Evolutionary conservation across 495 filamentous ascomycete species (phyloP).

Genomic region (Achaetomiella virescens): DNA sequence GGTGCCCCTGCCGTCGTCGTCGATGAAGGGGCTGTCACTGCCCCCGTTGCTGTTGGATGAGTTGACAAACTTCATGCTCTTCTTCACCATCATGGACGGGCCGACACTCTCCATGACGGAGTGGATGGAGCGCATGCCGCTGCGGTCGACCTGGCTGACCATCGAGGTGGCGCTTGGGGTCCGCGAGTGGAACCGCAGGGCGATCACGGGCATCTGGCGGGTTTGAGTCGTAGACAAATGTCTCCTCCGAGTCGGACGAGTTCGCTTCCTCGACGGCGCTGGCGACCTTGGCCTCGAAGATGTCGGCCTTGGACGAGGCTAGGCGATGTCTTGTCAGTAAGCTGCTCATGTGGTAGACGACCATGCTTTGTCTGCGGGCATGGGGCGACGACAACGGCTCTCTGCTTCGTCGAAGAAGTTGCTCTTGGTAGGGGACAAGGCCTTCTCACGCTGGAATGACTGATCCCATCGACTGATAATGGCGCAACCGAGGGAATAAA

Average conservation of each 20-base stretch:
- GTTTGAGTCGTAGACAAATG: conserved; percentile 98
- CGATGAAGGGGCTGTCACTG: conserved; percentile 50
- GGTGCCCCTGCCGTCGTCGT: conserved; percentile 57
- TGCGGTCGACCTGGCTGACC: conserved; percentile 70
- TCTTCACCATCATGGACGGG: conserved; percentile 70
- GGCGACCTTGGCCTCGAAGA: conserved; percentile 94
- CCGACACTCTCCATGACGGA: conserved; percentile 55
- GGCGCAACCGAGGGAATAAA: conserved; percentile 21
- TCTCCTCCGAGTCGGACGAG: conserved; percentile 92
- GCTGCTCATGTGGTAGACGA: conserved; percentile 34
- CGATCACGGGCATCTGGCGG: conserved; percentile 76
- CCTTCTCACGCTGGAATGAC: conserved; percentile 26
- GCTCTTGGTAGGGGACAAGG: conserved; percentile 28
- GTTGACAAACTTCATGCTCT: conserved; percentile 98
- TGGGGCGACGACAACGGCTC: conserved; percentile 13
- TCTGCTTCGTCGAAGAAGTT: conserved; percentile 34
- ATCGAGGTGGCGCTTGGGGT: conserved; percentile 94
- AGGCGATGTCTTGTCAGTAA: conserved; percentile 47
- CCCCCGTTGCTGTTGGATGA: conserved; percentile 58
- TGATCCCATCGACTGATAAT: conserved; percentile 35
- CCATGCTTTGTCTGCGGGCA: conserved; percentile 25
- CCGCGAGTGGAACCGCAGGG: conserved; percentile 82
- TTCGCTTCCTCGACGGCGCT: conserved; percentile 88
- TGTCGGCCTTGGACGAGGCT: conserved; percentile 94
- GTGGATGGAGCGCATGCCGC: conserved; percentile 54